Evolutionary conservation across 169 alveolate genomes (phyloP).

Genomic region (Amoebophrya sp.): DNA sequence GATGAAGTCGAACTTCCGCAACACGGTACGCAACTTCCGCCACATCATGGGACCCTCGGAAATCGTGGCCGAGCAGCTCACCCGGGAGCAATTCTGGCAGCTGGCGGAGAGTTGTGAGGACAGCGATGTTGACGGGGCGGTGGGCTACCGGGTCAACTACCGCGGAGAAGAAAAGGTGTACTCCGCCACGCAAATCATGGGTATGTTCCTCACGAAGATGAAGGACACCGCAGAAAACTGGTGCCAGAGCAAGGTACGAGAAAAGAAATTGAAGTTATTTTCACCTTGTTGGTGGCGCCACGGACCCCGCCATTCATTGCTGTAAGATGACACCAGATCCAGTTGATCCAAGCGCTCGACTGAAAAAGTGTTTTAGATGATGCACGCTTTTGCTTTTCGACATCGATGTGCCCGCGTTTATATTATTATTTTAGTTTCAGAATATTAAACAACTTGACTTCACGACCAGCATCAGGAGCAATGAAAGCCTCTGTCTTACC

Average conservation of each 20-base stretch:
- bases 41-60: not conserved
- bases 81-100: not conserved
- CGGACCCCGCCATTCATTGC: too few species aligned
- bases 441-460: too few species aligned
- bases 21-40: not conserved
- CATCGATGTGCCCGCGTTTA: too few species aligned
- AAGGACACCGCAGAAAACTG: slow-evolving; percentile 47
- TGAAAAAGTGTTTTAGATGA: too few species aligned
- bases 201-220: slow-evolving; percentile 51
- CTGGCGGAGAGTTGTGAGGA: not conserved
- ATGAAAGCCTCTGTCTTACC: too few species aligned
- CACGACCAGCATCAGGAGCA: too few species aligned
- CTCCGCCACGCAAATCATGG: slow-evolving; percentile 63
- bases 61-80: not conserved
- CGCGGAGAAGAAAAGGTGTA: slow-evolving; percentile 47
- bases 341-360: too few species aligned
- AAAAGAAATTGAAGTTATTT: slow-evolving; percentile 13
- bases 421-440: too few species aligned
- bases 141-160: slow-evolving; percentile 46
- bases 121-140: not conserved
- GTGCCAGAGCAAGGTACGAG: not conserved
- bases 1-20: not conserved
- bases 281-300: too few species aligned
- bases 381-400: too few species aligned
- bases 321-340: too few species aligned